Percentiles rank a stretch among this genome's conserved stretches.
Evolutionary conservation across 164 flowering plant genomes (phyloP).

Genomic region (Nymphaea thermarum): DNA sequence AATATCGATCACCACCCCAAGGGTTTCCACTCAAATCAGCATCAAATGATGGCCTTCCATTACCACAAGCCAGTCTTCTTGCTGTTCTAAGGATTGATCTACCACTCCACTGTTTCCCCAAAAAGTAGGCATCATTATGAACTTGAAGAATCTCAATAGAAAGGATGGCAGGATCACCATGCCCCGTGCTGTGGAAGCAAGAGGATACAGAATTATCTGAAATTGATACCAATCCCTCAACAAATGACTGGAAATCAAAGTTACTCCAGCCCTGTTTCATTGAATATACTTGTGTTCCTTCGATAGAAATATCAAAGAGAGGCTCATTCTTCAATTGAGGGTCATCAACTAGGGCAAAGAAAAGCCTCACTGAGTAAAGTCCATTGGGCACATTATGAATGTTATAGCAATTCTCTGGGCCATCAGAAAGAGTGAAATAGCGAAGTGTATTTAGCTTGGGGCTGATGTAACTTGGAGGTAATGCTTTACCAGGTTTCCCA

Average conservation of each 20-base stretch:
- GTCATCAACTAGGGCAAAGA: conserved; percentile 53
- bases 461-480: conserved; percentile 46
- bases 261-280: conserved; percentile 73
- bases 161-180: conserved; percentile 88
- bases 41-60: conserved; percentile 45
- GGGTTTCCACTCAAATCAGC: conserved; percentile 57
- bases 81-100: conserved; percentile 63
- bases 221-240: conserved; percentile 63
- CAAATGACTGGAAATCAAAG: conserved; percentile 57
- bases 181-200: conserved; percentile 98
- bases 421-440: conserved; percentile 78
- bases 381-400: conserved; percentile 64
- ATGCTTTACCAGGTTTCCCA: conserved; percentile 64
- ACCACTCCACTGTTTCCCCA: conserved; percentile 46
- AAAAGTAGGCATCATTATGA: conserved; percentile 60
- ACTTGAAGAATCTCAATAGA: conserved; percentile 88
- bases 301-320: conserved; percentile 75
- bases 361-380: conserved; percentile 66
- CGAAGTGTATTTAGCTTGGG: conserved; percentile 79
- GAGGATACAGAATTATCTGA: conserved; percentile 54
- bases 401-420: conserved; percentile 83
- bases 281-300: conserved; percentile 73
- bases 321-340: conserved; percentile 59
- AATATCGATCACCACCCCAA: conserved; percentile 97
- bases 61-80: conserved; percentile 57